These are phyloP conservation scores for Dovyalis caffra DNA, from an alignment of 345 rosid species.

Conservation along the genomic window DNA sequence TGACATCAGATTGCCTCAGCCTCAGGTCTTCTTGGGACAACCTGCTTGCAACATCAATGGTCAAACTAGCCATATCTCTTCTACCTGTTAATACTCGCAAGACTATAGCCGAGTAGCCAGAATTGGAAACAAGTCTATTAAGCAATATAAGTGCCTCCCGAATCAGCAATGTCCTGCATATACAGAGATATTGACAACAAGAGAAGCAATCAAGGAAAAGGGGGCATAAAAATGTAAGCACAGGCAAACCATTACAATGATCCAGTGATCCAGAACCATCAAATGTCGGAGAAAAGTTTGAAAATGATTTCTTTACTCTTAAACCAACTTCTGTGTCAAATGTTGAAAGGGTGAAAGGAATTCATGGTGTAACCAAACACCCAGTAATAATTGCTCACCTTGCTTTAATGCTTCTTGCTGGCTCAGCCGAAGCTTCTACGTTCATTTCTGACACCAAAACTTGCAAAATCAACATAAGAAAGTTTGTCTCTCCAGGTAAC, in stretches of 20 bases:
- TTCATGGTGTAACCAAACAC: too few relatives aligned
- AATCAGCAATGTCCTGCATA: constrained; percentile 57
- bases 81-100: constrained; percentile 57
- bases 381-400: constrained; percentile 39
- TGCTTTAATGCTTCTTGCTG: constrained; percentile 51
- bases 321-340: too few relatives aligned
- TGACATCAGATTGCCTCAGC: constrained; percentile 24
- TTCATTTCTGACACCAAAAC: constrained; percentile 62
- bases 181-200: background rate
- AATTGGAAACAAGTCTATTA: constrained; percentile 70
- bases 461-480: constrained; percentile 70
- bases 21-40: constrained; percentile 49
- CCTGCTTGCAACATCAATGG: constrained; percentile 63
- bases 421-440: constrained; percentile 42
- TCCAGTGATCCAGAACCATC: background rate
- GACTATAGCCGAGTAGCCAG: constrained; percentile 48
- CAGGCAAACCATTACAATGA: background rate
- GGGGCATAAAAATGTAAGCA: background rate
- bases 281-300: too few relatives aligned
- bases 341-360: too few relatives aligned
- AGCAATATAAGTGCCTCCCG: constrained; percentile 80
- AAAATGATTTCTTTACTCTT: too few relatives aligned
- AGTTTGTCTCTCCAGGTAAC: constrained; percentile 49
- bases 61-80: constrained; percentile 79
- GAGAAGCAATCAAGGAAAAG: background rate